Percentiles rank a stretch among this genome's conserved stretches.
Evolutionary conservation across 202 grass and related monocot species (phyloP).

Genomic region (Miscanthus sacchariflorus): DNA sequence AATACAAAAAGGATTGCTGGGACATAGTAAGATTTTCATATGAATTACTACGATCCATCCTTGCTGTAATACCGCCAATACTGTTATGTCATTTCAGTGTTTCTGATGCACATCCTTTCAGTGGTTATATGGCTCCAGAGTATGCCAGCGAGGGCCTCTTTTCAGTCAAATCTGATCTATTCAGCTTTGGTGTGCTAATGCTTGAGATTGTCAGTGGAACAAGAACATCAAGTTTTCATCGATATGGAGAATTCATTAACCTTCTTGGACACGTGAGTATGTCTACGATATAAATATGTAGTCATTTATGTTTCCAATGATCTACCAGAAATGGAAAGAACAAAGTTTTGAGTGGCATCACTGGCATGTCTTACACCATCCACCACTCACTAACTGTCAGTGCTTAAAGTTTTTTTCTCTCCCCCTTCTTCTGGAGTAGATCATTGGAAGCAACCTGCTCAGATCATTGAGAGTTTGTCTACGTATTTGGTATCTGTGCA

Average conservation of each 20-base stretch:
- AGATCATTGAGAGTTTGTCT: background rate
- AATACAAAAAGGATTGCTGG: constrained; percentile 47
- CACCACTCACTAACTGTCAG: too few species aligned
- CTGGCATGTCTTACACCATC: background rate
- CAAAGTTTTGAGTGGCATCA: too few species aligned
- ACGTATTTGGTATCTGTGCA: background rate
- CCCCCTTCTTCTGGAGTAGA: background rate
- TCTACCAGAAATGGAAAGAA: too few species aligned
- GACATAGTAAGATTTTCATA: constrained; percentile 39
- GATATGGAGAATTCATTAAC: too few species aligned
- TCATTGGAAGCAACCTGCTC: background rate
- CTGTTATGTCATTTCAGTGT: background rate
- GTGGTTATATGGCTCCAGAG: background rate
- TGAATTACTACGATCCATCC: background rate
- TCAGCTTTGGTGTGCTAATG: background rate
- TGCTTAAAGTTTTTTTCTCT: background rate
- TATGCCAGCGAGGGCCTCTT: background rate
- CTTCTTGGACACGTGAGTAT: background rate
- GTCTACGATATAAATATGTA: background rate
- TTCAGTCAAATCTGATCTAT: background rate
- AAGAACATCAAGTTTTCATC: too few species aligned
- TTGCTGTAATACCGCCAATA: background rate
- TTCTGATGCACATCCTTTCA: background rate
- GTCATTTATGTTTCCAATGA: too few species aligned
- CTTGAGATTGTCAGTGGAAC: background rate